phyloP scores from a whole-genome alignment of 176 grass and related monocot species.

The Carex littledalei region DNA sequence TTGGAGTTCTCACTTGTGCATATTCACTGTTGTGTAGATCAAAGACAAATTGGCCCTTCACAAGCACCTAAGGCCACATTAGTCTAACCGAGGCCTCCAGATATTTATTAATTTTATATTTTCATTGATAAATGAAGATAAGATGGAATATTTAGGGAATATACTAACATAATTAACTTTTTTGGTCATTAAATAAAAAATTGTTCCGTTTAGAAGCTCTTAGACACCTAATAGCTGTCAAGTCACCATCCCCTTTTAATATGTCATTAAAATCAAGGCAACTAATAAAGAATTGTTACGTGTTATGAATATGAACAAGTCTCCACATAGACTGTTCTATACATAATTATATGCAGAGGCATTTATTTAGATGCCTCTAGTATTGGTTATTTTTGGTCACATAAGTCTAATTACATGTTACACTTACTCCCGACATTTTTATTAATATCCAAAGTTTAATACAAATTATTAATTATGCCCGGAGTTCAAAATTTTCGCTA shows the following conservation, averaged over 20 bases:
- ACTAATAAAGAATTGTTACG: not conserved
- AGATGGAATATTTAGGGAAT: constrained; percentile 1
- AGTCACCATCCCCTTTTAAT: not conserved
- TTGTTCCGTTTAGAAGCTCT: not conserved
- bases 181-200: not conserved
- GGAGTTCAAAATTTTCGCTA: too few relatives aligned
- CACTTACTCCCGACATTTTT: too few relatives aligned
- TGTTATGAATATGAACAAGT: not conserved
- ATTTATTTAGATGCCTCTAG: too few relatives aligned
- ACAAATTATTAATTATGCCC: too few relatives aligned
- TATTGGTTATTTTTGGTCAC: too few relatives aligned
- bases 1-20: not conserved
- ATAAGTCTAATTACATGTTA: too few relatives aligned
- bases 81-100: not conserved
- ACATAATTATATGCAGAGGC: too few relatives aligned
- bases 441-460: too few relatives aligned
- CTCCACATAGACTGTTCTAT: not conserved
- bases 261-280: not conserved
- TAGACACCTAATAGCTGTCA: not conserved
- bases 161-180: not conserved
- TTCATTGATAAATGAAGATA: not conserved
- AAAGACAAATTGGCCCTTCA: constrained; percentile 1
- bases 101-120: not conserved
- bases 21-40: not conserved
- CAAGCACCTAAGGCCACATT: not conserved